phyloP scores from a whole-genome alignment of 192 early-diverging fungal species.

The Rhizophlyctis rosea region DNA sequence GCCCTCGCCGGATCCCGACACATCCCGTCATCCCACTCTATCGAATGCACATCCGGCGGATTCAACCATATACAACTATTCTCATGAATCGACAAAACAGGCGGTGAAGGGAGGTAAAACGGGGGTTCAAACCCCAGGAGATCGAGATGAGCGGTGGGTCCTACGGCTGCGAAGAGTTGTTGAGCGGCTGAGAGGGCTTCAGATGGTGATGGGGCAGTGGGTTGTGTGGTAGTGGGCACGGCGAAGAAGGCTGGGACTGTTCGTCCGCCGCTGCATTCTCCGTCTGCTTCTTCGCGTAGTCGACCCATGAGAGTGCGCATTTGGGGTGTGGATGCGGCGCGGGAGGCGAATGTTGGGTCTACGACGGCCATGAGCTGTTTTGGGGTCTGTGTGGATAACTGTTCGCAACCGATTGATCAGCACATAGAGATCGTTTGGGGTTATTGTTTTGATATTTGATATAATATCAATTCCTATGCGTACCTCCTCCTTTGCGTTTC shows the following conservation, averaged over 20 bases:
- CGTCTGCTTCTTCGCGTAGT: background rate
- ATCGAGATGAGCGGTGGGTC: background rate
- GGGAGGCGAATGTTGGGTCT: background rate
- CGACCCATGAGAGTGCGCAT: background rate
- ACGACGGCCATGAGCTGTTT: background rate
- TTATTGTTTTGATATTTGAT: too few relatives aligned
- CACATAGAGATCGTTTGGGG: too few relatives aligned
- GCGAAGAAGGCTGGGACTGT: background rate
- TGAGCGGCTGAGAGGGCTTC: constrained; percentile 20
- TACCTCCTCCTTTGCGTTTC: background rate
- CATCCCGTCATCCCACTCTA: constrained; percentile 13
- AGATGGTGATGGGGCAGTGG: constrained; percentile 1
- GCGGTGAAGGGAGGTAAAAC: background rate
- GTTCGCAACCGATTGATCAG: too few relatives aligned
- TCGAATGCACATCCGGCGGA: constrained; percentile 6
- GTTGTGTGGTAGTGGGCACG: background rate
- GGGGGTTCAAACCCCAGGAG: constrained; percentile 8
- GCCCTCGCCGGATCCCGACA: background rate
- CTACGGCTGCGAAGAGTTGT: constrained; percentile 5
- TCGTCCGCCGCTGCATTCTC: background rate
- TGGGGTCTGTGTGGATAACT: background rate
- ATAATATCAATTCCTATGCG: too few relatives aligned
- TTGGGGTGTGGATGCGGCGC: background rate
- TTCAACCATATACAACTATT: constrained; percentile 4
- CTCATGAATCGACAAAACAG: background rate